Conservation (phyloP, 176 grass and related monocot genomes). For the Raddia guianensis region DNA sequence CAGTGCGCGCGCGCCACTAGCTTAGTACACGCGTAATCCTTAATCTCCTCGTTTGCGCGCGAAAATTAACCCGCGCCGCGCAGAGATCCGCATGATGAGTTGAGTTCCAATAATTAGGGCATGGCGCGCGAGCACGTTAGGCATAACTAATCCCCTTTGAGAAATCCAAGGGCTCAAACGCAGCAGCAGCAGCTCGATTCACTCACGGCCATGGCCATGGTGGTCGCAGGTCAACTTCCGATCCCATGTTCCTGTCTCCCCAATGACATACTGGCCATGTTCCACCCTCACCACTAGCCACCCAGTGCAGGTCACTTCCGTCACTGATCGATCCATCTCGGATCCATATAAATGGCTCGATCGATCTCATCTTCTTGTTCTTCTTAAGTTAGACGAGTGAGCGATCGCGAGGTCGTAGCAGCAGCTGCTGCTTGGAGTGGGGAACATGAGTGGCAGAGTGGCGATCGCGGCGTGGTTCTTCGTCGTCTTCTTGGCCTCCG, state of each 20-base stretch:
- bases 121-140: no score
- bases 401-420: no score
- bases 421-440: background rate
- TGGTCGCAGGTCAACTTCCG: background rate
- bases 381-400: no score
- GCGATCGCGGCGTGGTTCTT: background rate
- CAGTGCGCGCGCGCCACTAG: no score
- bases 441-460: background rate
- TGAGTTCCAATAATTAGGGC: no score
- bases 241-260: slow-evolving; percentile 18
- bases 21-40: no score
- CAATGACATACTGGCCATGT: slow-evolving; percentile 8
- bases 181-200: background rate
- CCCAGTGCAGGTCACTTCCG: background rate
- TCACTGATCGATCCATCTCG: background rate
- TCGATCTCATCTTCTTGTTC: background rate
- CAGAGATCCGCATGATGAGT: no score
- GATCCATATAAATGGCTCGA: background rate
- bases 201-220: background rate
- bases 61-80: no score
- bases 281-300: background rate
- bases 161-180: background rate
- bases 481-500: background rate
- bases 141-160: no score
- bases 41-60: no score